Conservation (phyloP, 805 yeast genomes). For the Candida cerambycidarum region DNA sequence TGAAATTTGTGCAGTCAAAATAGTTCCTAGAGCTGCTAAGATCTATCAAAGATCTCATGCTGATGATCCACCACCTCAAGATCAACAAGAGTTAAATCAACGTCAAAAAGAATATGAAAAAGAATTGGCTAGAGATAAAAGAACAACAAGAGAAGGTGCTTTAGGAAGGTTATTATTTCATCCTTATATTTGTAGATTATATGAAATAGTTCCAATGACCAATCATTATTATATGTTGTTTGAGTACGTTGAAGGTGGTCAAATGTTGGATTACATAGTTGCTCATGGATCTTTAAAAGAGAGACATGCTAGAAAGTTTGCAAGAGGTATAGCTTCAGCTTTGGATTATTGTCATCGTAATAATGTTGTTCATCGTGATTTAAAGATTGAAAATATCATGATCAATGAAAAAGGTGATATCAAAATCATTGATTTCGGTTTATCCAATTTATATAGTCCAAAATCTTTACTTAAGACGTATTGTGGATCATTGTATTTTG, state of each 20-base stretch:
- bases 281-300: conserved; percentile 94
- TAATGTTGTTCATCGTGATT: conserved; percentile 94
- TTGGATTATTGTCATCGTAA: conserved; percentile 90
- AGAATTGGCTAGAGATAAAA: conserved; percentile 84
- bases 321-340: conserved; percentile 92
- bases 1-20: conserved; percentile 88
- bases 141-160: conserved; percentile 95
- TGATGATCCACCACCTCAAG: conserved; percentile 64
- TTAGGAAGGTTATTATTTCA: conserved; percentile 86
- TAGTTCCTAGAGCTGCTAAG: conserved; percentile 86
- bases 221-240: conserved; percentile 95
- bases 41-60: conserved; percentile 71
- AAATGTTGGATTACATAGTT: conserved; percentile 94
- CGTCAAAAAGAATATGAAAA: conserved; percentile 72
- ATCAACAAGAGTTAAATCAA: conserved; percentile 55
- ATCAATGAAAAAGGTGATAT: conserved; percentile 91
- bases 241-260: conserved; percentile 97
- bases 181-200: conserved; percentile 86
- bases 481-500: conserved; percentile 96
- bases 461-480: conserved; percentile 79
- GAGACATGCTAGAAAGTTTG: conserved; percentile 89
- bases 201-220: conserved; percentile 95
- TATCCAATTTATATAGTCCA: conserved; percentile 80
- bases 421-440: conserved; percentile 94
- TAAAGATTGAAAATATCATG: conserved; percentile 94